phyloP scores from a whole-genome alignment of 257 asterid genomes.

The Schizonepeta tenuifolia region DNA sequence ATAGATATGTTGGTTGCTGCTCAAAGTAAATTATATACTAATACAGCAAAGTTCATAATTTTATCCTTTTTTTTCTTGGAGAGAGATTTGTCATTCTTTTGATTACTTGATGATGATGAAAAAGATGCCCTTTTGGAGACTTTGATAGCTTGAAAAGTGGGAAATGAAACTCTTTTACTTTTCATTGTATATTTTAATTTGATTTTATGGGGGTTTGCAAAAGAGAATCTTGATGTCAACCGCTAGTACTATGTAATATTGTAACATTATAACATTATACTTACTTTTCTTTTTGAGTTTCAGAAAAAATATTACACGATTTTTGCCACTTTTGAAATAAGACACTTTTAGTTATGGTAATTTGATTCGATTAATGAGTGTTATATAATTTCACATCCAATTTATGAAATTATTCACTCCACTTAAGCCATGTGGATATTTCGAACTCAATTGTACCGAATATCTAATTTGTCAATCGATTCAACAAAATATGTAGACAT shows the following conservation, averaged over 20 bases:
- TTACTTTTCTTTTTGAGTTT: background rate
- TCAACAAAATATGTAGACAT: too few species aligned
- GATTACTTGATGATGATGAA: constrained; percentile 22
- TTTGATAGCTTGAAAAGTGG: background rate
- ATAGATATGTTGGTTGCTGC: constrained; percentile 29
- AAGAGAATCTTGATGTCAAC: constrained; percentile 30
- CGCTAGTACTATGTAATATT: background rate
- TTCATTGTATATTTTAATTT: background rate
- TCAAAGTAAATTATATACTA: constrained; percentile 26
- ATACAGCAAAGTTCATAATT: constrained; percentile 9
- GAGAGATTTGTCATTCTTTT: background rate
- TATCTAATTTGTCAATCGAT: background rate
- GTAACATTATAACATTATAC: too few species aligned
- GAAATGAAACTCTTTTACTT: background rate
- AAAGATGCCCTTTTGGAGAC: constrained; percentile 6
- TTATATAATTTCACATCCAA: too few species aligned
- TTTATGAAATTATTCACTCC: too few species aligned
- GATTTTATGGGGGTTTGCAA: constrained; percentile 22
- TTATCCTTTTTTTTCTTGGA: background rate
- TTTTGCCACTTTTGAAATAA: background rate
- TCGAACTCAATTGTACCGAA: background rate
- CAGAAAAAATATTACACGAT: background rate
- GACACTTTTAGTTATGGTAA: background rate
- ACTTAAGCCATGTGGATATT: background rate
- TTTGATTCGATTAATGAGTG: too few species aligned